Evolutionary conservation across 192 early-diverging fungal genomes (phyloP), one percentile per base, ranked within the genome.

Genomic region (Backusella luteola): DNA sequence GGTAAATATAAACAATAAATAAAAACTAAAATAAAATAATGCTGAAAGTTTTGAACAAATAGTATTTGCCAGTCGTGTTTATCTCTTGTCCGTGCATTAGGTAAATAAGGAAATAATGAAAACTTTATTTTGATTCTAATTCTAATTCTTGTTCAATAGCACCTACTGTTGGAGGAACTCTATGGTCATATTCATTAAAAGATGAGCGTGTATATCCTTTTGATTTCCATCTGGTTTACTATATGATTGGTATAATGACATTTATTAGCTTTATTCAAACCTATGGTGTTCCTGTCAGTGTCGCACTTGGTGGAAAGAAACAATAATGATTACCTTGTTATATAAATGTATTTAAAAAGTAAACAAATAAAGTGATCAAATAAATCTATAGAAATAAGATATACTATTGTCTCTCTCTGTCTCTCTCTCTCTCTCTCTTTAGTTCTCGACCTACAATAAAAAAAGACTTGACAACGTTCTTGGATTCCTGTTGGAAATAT

Each of bases 121-220:
- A 46, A 42, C 38, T 71, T 71, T 46, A 29, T 52, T 49, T 77
- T 23, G 15, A 14, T 63, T n/a, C 29, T 42, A n/a, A 42, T 67
- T 75, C 77, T 74, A n/a, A 42, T 67, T 75, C 77, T 74, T 69
- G 76, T 12, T 76, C 76, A 5, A 75, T 88, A 52, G 89, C 88
- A 38, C 90, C 90, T 6, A 86, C 88, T 2, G 66, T 87, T 4
- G 85, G 87, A 26, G 88, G 88, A 26, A 83, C 82, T 9, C 35
- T 91, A 5, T 91, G 87, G 84, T 82, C 86, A 11, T 89, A 85
- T 77, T 89, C 88, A 4, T 73, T 89, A 12, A 80, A 79, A 9
- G 88, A 80, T 69, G 78, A 76, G 19, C 67, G 80, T 12, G 53
- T 19, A 3, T 89, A 84, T 67, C 90, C 90, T 0, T 87, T 91